Conservation (phyloP, 148 eudicot species). For the Arbutus unedo region DNA sequence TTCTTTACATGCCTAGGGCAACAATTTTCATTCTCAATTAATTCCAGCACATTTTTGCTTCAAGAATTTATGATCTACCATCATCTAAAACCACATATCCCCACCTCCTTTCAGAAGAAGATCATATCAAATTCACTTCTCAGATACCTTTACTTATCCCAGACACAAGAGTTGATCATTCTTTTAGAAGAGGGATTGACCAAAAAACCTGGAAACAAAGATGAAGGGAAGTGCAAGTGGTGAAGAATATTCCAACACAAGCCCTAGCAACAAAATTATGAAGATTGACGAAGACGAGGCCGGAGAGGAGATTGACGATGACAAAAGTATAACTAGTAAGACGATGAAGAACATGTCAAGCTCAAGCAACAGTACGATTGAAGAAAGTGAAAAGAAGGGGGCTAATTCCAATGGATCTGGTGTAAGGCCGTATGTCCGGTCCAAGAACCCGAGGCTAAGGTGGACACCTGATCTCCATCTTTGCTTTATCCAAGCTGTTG, state of each 20-base stretch:
- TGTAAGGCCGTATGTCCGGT: constrained; percentile 76
- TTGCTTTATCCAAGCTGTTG: constrained; percentile 78
- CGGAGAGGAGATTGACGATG: constrained; percentile 17
- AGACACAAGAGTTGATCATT: neutral
- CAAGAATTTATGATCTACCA: constrained; percentile 9
- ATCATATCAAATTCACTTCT: neutral
- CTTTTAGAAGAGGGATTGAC: neutral
- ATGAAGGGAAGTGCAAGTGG: constrained; percentile 26
- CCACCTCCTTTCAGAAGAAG: neutral
- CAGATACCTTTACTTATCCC: neutral
- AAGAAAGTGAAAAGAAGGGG: constrained; percentile 56
- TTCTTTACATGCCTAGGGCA: constrained; percentile 23
- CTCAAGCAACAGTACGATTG: constrained; percentile 74
- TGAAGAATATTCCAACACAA: constrained; percentile 39
- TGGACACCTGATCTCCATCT: constrained; percentile 97
- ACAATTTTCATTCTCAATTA: constrained; percentile 28
- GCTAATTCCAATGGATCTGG: constrained; percentile 37
- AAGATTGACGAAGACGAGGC: constrained; percentile 19
- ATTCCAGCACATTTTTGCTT: constrained; percentile 27
- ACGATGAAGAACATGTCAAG: constrained; percentile 45
- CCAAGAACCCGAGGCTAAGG: constrained; percentile 79
- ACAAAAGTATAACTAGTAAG: neutral
- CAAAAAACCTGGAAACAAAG: neutral
- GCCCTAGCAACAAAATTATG: constrained; percentile 22
- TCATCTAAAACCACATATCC: neutral